Evolutionary conservation across 352 stramenopile species (phyloP).

Genomic region (Globisporangium sylvaticum): DNA sequence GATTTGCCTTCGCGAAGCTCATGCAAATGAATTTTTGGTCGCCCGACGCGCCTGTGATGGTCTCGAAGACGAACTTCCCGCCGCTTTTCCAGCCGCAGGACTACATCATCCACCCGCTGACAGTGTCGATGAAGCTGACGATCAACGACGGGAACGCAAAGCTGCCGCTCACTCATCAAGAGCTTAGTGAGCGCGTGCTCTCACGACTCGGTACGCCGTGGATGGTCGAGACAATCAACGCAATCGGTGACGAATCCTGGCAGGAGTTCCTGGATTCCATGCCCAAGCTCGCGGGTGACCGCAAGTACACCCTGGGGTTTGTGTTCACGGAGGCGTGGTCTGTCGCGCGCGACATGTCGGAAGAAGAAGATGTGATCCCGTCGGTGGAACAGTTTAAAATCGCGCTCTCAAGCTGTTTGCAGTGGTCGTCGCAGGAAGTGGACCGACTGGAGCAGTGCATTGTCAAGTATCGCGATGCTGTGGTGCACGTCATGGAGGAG

Average conservation of each 20-base stretch:
- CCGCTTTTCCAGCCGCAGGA: slow-evolving; percentile 44
- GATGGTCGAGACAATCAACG: slow-evolving; percentile 74
- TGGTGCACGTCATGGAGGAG: slow-evolving; percentile 82
- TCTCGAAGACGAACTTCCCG: slow-evolving; percentile 17
- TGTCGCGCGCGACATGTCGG: slow-evolving; percentile 62
- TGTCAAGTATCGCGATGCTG: slow-evolving; percentile 67
- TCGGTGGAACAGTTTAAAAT: slow-evolving; percentile 70
- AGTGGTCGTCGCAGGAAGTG: slow-evolving; percentile 64
- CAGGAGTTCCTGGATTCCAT: slow-evolving; percentile 64
- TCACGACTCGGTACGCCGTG: slow-evolving; percentile 69
- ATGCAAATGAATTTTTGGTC: slow-evolving; percentile 73
- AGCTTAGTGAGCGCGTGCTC: slow-evolving; percentile 67
- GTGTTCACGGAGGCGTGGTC: slow-evolving; percentile 84
- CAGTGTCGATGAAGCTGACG: slow-evolving; percentile 73
- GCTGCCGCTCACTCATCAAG: slow-evolving; percentile 72
- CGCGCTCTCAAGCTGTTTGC: slow-evolving; percentile 68
- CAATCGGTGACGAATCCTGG: slow-evolving; percentile 67
- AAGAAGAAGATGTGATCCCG: slow-evolving; percentile 76
- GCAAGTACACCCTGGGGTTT: slow-evolving; percentile 81
- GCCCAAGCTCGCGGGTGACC: slow-evolving; percentile 62
- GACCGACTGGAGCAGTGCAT: slow-evolving; percentile 58
- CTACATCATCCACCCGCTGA: slow-evolving; percentile 74
- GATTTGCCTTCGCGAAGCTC: slow-evolving; percentile 48
- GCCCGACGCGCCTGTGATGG: slow-evolving; percentile 4
- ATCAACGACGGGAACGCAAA: slow-evolving; percentile 80